A percentile compares a stretch with the other conserved stretches of the same genome.
Evolutionary conservation across 2,329 filamentous ascomycete genomes (phyloP).

Genomic region (Periconia sp.): DNA sequence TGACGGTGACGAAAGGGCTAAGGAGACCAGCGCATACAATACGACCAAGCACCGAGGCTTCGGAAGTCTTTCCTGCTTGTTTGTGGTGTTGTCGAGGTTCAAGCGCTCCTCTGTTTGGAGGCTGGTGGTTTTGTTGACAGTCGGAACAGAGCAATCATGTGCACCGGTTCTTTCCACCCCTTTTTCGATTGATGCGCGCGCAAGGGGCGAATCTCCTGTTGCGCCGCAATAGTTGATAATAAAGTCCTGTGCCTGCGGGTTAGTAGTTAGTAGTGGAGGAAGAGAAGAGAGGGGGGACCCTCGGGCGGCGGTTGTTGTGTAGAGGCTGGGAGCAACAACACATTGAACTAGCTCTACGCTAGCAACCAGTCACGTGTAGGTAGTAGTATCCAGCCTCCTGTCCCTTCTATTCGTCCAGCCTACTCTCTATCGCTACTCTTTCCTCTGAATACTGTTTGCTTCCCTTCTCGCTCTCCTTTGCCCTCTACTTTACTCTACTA

Average conservation of each 20-base stretch:
- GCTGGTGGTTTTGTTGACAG: slow-evolving; percentile 16
- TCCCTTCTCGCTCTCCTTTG: too few relatives aligned
- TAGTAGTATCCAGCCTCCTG: too few relatives aligned
- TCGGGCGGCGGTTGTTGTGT: slow-evolving; percentile 22
- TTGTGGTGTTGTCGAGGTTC: slow-evolving; percentile 18
- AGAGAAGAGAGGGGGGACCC: slow-evolving; percentile 6
- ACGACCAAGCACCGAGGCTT: slow-evolving; percentile 4
- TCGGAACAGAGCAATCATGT: slow-evolving; percentile 19
- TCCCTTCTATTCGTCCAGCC: too few relatives aligned
- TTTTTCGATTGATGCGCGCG: slow-evolving; percentile 8
- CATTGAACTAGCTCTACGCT: too few relatives aligned
- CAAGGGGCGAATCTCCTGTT: slow-evolving; percentile 7
- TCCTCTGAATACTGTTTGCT: too few relatives aligned
- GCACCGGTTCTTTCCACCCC: slow-evolving; percentile 18
- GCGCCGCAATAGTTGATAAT: neutral
- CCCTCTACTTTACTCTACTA: too few relatives aligned
- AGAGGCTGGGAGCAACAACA: slow-evolving; percentile 11
- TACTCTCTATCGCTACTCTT: too few relatives aligned
- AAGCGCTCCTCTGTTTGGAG: slow-evolving; percentile 10
- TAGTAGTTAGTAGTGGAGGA: slow-evolving; percentile 34
- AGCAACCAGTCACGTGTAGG: too few relatives aligned
- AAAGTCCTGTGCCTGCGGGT: slow-evolving; percentile 29
- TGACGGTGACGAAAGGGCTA: slow-evolving; percentile 2
- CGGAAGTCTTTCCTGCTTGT: slow-evolving; percentile 7
- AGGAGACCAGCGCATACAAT: slow-evolving; percentile 7